Evolutionary conservation across 2,329 filamentous ascomycete species (phyloP).

Genomic region (Leptosphaerulina australis): DNA sequence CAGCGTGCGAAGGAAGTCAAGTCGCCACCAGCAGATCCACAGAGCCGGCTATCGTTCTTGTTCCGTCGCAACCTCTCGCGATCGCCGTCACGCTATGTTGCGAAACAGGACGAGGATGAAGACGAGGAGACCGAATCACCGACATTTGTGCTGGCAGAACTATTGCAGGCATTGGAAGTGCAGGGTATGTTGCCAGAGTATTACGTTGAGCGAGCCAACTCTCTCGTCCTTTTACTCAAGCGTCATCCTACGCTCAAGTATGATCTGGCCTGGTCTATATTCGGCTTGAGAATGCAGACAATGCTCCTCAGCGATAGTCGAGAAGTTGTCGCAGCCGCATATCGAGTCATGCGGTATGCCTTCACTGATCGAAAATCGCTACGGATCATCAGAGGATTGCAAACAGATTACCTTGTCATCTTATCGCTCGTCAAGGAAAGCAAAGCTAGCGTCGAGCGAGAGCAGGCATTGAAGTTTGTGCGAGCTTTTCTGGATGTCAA

Average conservation of each 20-base stretch:
- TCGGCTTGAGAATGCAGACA: conserved; percentile 89
- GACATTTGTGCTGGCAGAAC: conserved; percentile 87
- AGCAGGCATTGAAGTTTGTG: conserved; percentile 96
- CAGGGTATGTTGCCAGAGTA: conserved; percentile 91
- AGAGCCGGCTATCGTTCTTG: conserved; percentile 62
- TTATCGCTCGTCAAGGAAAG: conserved; percentile 92
- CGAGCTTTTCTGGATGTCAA: conserved; percentile 95
- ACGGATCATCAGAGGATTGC: conserved; percentile 82
- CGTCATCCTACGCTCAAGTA: conserved; percentile 92
- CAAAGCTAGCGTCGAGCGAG: conserved; percentile 94
- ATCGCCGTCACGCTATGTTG: conserved; percentile 55
- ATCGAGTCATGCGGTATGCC: conserved; percentile 89
- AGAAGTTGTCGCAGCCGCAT: conserved; percentile 93
- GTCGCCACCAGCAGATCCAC: conserved; percentile 53
- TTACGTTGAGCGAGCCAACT: conserved; percentile 92
- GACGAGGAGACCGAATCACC: conserved; percentile 77
- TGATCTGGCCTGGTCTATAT: conserved; percentile 93
- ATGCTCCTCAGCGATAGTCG: conserved; percentile 96
- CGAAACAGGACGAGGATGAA: conserved; percentile 66
- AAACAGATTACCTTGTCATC: conserved; percentile 92
- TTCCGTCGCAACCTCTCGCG: conserved; percentile 63
- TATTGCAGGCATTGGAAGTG: conserved; percentile 85
- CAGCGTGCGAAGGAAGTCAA: conserved; percentile 62
- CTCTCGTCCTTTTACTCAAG: conserved; percentile 94
- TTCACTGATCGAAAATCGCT: conserved; percentile 91